Percentiles rank a stretch among this genome's conserved stretches.
Conservation (phyloP, 2,329 filamentous ascomycete genomes). For the Cadophora sp. region DNA sequence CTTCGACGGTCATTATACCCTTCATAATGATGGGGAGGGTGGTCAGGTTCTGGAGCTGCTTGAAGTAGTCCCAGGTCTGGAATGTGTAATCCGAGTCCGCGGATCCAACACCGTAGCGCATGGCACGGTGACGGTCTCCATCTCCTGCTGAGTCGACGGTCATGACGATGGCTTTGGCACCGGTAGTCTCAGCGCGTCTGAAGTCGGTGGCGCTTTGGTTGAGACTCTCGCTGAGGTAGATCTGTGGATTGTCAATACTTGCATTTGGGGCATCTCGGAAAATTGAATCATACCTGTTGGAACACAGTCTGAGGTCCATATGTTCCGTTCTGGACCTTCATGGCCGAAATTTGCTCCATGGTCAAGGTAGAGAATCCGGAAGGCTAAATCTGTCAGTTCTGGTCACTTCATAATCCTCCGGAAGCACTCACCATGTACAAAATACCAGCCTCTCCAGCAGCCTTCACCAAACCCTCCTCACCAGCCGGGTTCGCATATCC, state of each 20-base stretch:
- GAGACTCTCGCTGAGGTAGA: slow-evolving; percentile 27
- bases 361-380: slow-evolving; percentile 22
- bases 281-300: slow-evolving; percentile 30
- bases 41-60: slow-evolving; percentile 44
- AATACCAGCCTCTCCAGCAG: slow-evolving; percentile 20
- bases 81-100: slow-evolving; percentile 24
- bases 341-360: slow-evolving; percentile 27
- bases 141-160: slow-evolving; percentile 39
- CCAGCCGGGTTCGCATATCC: slow-evolving; percentile 53
- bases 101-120: slow-evolving; percentile 32
- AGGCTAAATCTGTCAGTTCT: slow-evolving; percentile 11
- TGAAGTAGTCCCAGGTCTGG: slow-evolving; percentile 47
- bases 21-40: slow-evolving; percentile 42
- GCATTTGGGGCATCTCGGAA: neutral
- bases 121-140: slow-evolving; percentile 35
- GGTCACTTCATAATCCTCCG: neutral
- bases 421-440: slow-evolving; percentile 28
- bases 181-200: slow-evolving; percentile 35
- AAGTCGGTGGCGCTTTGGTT: slow-evolving; percentile 29
- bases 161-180: slow-evolving; percentile 38
- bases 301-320: slow-evolving; percentile 32
- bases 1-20: slow-evolving; percentile 62
- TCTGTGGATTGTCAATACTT: neutral
- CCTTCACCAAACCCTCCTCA: slow-evolving; percentile 58
- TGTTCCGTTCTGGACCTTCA: slow-evolving; percentile 16